A percentile compares a stretch with the other conserved stretches of the same genome.
phyloP scores from a whole-genome alignment of 495 filamentous ascomycete species.

The Trichoderma asperelloides region DNA sequence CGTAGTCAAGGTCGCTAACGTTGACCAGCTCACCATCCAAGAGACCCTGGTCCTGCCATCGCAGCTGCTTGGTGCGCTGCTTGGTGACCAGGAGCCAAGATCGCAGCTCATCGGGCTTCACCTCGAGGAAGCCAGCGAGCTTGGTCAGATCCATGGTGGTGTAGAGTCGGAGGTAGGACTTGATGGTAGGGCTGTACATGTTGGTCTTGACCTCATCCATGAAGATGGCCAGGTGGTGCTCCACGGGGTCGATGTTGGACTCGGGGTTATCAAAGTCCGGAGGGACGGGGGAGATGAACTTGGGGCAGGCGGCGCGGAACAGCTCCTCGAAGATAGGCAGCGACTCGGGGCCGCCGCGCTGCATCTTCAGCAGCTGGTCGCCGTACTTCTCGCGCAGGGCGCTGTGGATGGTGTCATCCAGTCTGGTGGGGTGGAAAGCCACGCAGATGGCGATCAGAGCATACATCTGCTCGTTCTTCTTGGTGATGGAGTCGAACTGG shows the following conservation, averaged over 20 bases:
- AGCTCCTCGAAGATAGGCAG: slow-evolving; percentile 95
- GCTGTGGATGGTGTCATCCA: slow-evolving; percentile 98
- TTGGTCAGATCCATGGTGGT: slow-evolving; percentile 99
- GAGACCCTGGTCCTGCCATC: slow-evolving; percentile 85
- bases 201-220: slow-evolving; percentile 99
- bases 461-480: slow-evolving; percentile 99
- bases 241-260: slow-evolving; percentile 89
- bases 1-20: slow-evolving; percentile 90
- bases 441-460: slow-evolving; percentile 98
- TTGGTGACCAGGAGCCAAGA: slow-evolving; percentile 92
- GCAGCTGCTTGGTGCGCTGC: slow-evolving; percentile 91
- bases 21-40: slow-evolving; percentile 88
- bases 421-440: slow-evolving; percentile 88
- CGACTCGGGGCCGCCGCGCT: slow-evolving; percentile 88
- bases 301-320: slow-evolving; percentile 90
- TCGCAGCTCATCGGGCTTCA: slow-evolving; percentile 83
- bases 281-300: slow-evolving; percentile 96
- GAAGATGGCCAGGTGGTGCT: slow-evolving; percentile 94
- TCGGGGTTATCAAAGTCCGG: slow-evolving; percentile 95
- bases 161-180: slow-evolving; percentile 97
- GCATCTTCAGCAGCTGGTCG: slow-evolving; percentile 89
- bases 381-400: slow-evolving; percentile 97
- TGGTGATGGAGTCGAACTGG: slow-evolving; percentile 93
- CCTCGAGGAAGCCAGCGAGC: slow-evolving; percentile 91
- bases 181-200: slow-evolving; percentile 90